A percentile compares a stretch with the other conserved stretches of the same genome.
Conservation (phyloP, 1,139 yeast species). For the Eremothecium cymbalariae region DNA sequence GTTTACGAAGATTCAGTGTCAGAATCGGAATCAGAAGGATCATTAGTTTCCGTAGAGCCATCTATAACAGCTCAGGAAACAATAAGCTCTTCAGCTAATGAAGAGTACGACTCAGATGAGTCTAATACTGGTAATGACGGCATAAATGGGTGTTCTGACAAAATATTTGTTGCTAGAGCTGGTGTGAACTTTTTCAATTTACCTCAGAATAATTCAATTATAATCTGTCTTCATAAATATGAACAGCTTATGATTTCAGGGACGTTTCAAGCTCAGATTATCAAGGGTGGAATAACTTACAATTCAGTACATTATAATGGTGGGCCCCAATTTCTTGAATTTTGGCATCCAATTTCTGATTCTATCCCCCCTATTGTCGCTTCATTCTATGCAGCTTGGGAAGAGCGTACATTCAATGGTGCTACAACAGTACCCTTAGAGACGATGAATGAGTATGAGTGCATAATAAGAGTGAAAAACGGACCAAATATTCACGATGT, state of each 20-base stretch:
- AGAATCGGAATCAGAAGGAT: neutral
- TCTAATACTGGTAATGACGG: neutral
- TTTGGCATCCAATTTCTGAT: conserved; percentile 47
- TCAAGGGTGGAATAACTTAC: conserved; percentile 50
- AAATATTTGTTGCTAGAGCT: no score
- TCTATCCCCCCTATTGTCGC: conserved; percentile 48
- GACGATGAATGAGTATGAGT: conserved; percentile 19
- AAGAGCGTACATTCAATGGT: conserved; percentile 32
- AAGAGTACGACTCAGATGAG: conserved; percentile 1
- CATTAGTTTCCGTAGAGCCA: no score
- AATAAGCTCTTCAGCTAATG: neutral
- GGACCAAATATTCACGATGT: conserved; percentile 16
- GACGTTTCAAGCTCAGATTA: conserved; percentile 43
- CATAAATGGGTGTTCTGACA: no score
- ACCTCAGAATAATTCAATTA: conserved; percentile 7
- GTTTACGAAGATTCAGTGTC: neutral
- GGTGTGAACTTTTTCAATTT: conserved; percentile 11
- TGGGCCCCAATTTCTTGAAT: conserved; percentile 29
- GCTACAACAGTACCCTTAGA: neutral
- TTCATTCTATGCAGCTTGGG: conserved; percentile 28
- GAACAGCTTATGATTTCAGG: conserved; percentile 55
- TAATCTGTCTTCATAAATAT: conserved; percentile 31
- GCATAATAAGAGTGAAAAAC: conserved; percentile 20
- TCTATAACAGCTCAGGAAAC: no score
- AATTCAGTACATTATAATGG: conserved; percentile 48